A percentile compares a stretch with the other conserved stretches of the same genome.
Evolutionary conservation across 805 yeast genomes (phyloP).

Genomic region (Ogataea paradorogensis): DNA sequence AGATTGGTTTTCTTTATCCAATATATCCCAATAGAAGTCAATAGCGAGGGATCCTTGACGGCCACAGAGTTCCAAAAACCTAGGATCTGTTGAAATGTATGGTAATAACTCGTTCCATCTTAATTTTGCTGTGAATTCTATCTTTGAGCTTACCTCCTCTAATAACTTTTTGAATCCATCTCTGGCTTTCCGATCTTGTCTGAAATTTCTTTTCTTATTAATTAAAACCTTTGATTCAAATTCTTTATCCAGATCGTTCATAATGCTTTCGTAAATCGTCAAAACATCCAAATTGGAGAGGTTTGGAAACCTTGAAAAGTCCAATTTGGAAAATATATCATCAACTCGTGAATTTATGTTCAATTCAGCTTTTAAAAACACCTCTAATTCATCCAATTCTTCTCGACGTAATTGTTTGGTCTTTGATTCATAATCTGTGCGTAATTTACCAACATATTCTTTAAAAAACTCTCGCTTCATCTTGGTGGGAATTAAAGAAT

Average conservation of each 20-base stretch:
- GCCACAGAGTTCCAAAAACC: slow-evolving; percentile 64
- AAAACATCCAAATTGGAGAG: slow-evolving; percentile 62
- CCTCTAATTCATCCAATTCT: slow-evolving; percentile 52
- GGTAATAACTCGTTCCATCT: slow-evolving; percentile 58
- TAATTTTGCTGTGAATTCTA: slow-evolving; percentile 44
- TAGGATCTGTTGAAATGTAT: slow-evolving; percentile 48
- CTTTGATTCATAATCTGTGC: slow-evolving; percentile 30
- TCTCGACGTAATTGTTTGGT: slow-evolving; percentile 35
- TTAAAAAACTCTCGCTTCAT: slow-evolving; percentile 54
- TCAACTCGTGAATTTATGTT: slow-evolving; percentile 22
- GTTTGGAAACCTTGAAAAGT: slow-evolving; percentile 13
- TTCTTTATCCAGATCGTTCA: slow-evolving; percentile 30
- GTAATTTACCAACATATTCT: slow-evolving; percentile 45
- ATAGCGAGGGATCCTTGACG: slow-evolving; percentile 74
- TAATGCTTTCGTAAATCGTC: slow-evolving; percentile 41
- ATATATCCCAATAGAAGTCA: slow-evolving; percentile 72
- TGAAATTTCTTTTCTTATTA: slow-evolving; percentile 42
- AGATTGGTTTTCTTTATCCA: slow-evolving; percentile 57
- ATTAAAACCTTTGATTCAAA: slow-evolving; percentile 29
- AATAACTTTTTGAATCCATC: slow-evolving; percentile 53
- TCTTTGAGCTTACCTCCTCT: slow-evolving; percentile 29
- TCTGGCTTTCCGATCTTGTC: slow-evolving; percentile 64
- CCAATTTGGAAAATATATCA: slow-evolving; percentile 9
- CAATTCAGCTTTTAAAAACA: slow-evolving; percentile 38
- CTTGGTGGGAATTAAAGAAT: slow-evolving; percentile 55